Percentiles rank a stretch among this genome's conserved stretches.
These are phyloP conservation scores for Lolium multiflorum DNA, from an alignment of 176 grass and related monocot species.

Conservation along the genomic window DNA sequence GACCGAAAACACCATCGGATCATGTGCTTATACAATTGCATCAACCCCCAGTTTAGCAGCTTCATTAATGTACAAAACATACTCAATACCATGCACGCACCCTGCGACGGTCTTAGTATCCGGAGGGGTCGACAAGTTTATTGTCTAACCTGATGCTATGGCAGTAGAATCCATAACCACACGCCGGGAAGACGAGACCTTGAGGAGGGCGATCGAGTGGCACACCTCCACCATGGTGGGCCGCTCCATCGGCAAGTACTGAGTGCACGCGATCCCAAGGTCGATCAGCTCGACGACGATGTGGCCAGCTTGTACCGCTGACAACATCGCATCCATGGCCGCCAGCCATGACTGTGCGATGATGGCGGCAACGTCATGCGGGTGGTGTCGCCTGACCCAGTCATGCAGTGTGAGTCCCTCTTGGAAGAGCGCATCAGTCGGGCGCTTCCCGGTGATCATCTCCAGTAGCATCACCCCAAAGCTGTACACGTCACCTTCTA, in stretches of 20 bases:
- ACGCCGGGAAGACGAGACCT: too few species aligned
- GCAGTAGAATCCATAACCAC: too few species aligned
- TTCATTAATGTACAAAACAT: too few species aligned
- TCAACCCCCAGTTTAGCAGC: too few species aligned
- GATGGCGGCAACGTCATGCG: slow-evolving; percentile 56
- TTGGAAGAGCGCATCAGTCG: slow-evolving; percentile 81
- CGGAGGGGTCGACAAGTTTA: too few species aligned
- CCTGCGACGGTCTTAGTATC: too few species aligned
- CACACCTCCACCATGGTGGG: slow-evolving; percentile 78
- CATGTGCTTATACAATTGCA: too few species aligned
- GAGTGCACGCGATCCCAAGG: slow-evolving; percentile 79
- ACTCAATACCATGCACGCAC: too few species aligned
- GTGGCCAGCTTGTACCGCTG: slow-evolving; percentile 34
- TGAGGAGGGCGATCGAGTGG: slow-evolving; percentile 56
- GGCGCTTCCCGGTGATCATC: slow-evolving; percentile 81
- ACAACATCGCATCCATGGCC: slow-evolving; percentile 9
- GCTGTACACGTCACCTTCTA: slow-evolving; percentile 91
- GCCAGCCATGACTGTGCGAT: slow-evolving; percentile 57
- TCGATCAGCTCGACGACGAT: slow-evolving; percentile 69
- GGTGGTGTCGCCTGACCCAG: slow-evolving; percentile 76
- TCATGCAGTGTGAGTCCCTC: slow-evolving; percentile 88
- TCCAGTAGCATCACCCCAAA: slow-evolving; percentile 90
- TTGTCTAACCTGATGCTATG: too few species aligned
- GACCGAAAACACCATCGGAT: too few species aligned
- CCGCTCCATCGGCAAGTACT: slow-evolving; percentile 59